Percentiles rank a stretch among this genome's conserved stretches.
These are phyloP conservation scores for Dipodascus geniculatus DNA, from an alignment of 805 yeast genomes.

Conservation along the genomic window DNA sequence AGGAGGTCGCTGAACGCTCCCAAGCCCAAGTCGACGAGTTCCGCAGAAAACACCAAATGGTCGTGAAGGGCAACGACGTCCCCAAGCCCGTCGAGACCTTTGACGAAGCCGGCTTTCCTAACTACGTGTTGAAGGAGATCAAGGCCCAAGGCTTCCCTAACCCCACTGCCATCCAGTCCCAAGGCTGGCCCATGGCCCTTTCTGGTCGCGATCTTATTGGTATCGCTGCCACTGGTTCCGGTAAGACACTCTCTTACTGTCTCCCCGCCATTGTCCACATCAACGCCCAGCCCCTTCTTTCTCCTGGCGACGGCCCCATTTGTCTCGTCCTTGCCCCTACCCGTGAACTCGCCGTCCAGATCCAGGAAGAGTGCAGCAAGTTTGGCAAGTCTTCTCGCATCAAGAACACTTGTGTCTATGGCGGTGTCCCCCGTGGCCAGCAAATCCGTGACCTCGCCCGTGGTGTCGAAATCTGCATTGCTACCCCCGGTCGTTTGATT, in stretches of 20 bases:
- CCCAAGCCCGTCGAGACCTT: constrained; percentile 90
- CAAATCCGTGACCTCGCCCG: constrained; percentile 92
- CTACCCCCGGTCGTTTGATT: constrained; percentile 97
- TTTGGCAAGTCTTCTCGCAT: constrained; percentile 87
- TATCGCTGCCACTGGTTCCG: constrained; percentile 98
- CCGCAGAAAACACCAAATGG: constrained; percentile 81
- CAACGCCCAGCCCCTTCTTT: constrained; percentile 91
- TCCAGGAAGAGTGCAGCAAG: constrained; percentile 90
- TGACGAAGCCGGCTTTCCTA: constrained; percentile 98
- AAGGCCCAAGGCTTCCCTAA: constrained; percentile 82
- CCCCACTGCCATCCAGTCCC: constrained; percentile 97
- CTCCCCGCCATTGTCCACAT: constrained; percentile 95
- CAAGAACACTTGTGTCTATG: constrained; percentile 89
- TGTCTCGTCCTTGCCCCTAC: constrained; percentile 95
- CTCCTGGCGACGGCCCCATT: constrained; percentile 95
- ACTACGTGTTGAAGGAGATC: constrained; percentile 80
- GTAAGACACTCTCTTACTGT: constrained; percentile 95
- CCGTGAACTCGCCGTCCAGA: constrained; percentile 97
- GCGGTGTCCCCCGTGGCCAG: constrained; percentile 98
- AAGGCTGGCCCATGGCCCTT: constrained; percentile 99
- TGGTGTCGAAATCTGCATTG: constrained; percentile 93
- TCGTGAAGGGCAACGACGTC: constrained; percentile 66
- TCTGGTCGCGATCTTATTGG: constrained; percentile 99
- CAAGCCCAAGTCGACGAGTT: constrained; percentile 62
- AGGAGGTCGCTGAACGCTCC: constrained; percentile 60